A percentile compares a stretch with the other conserved stretches of the same genome.
phyloP scores from a whole-genome alignment of 495 filamentous ascomycete species.

The Penicillium alfredii region DNA sequence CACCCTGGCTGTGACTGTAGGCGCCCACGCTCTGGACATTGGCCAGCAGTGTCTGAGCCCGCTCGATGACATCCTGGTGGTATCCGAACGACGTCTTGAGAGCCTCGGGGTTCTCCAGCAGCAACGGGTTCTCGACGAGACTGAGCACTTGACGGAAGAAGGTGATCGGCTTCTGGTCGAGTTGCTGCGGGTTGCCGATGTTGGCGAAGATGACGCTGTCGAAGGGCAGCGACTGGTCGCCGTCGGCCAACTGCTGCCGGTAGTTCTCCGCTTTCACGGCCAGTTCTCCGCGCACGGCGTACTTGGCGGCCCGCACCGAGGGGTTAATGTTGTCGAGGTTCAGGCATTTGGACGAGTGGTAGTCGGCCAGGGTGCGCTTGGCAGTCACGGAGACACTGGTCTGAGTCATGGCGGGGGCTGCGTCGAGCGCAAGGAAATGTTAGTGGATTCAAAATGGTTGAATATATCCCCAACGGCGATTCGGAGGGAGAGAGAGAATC shows the following conservation, averaged over 20 bases:
- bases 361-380: conserved; percentile 52
- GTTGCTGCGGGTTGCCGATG: conserved; percentile 97
- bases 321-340: conserved; percentile 88
- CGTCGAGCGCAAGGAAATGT: conserved; percentile 10
- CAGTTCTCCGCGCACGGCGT: conserved; percentile 94
- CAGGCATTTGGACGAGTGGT: conserved; percentile 51
- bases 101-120: conserved; percentile 72
- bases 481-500: no score
- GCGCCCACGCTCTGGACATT: conserved; percentile 88
- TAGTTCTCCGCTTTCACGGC: conserved; percentile 87
- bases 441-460: conserved; percentile 16
- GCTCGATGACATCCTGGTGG: conserved; percentile 78
- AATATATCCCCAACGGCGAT: no score
- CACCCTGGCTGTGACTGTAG: conserved; percentile 91
- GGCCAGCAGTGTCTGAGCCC: conserved; percentile 71
- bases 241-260: conserved; percentile 59
- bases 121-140: conserved; percentile 79
- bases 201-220: conserved; percentile 89
- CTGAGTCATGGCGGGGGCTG: conserved; percentile 30
- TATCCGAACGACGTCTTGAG: conserved; percentile 65
- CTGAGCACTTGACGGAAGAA: conserved; percentile 98
- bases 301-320: conserved; percentile 76
- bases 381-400: conserved; percentile 23
- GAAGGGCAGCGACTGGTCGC: conserved; percentile 70
- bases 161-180: conserved; percentile 97